These are phyloP conservation scores for Lycium barbarum DNA, from an alignment of 257 asterid species.

Conservation along the genomic window DNA sequence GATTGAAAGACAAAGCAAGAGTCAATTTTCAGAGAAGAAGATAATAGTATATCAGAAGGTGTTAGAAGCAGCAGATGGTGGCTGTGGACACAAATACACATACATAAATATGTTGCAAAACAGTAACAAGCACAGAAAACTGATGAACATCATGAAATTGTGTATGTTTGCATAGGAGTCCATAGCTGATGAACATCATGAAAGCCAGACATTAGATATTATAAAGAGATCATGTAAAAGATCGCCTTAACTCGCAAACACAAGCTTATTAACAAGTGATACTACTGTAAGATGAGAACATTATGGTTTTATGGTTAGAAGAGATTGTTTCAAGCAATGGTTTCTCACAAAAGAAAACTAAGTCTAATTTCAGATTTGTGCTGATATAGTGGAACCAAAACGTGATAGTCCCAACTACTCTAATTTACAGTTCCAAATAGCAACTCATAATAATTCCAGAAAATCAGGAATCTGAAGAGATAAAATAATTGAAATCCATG, in stretches of 20 bases:
- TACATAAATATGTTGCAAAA: neutral
- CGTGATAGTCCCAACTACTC: neutral
- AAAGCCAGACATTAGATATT: neutral
- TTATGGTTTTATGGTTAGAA: neutral
- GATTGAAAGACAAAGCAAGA: slow-evolving; percentile 27
- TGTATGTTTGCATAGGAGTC: neutral
- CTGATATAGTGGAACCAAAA: neutral
- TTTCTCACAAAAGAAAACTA: neutral
- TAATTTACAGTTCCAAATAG: neutral
- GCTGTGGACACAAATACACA: neutral
- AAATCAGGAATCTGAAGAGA: neutral
- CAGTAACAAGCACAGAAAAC: neutral
- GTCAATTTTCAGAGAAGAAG: neutral
- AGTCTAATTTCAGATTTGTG: neutral
- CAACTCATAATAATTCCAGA: neutral
- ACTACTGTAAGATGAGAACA: neutral
- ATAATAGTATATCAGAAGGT: neutral
- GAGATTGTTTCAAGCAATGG: neutral
- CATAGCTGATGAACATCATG: neutral
- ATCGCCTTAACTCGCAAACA: neutral
- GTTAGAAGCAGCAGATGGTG: neutral
- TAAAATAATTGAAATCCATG: neutral
- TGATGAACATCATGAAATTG: neutral
- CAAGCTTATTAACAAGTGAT: neutral
- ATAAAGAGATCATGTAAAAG: neutral